Evolutionary conservation across 169 alveolate genomes (phyloP).

Genomic region (Plasmodium ovale): DNA sequence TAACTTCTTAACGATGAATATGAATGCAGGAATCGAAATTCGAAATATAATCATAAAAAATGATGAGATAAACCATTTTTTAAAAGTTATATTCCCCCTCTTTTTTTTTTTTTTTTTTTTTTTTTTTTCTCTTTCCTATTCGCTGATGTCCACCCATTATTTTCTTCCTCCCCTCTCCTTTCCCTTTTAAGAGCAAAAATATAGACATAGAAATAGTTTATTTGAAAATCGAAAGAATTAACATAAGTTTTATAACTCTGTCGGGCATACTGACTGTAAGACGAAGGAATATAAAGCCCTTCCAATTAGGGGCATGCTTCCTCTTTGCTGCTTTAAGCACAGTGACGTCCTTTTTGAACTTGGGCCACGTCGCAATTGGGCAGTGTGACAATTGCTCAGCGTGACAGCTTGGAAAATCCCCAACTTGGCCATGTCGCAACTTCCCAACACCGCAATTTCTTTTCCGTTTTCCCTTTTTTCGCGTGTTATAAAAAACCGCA

Average conservation of each 20-base stretch:
- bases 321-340: not conserved
- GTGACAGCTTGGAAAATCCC: no score
- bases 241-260: slow-evolving; percentile 47
- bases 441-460: no score
- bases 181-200: slow-evolving; percentile 34
- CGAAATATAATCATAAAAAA: slow-evolving; percentile 58
- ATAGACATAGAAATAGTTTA: slow-evolving; percentile 69
- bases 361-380: no score
- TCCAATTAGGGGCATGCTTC: not conserved
- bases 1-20: slow-evolving; percentile 49
- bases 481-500: not conserved
- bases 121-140: slow-evolving; percentile 3
- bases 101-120: not conserved
- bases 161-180: not conserved
- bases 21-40: slow-evolving; percentile 62
- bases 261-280: slow-evolving; percentile 62
- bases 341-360: no score
- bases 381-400: no score
- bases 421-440: no score
- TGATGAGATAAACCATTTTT: slow-evolving; percentile 56
- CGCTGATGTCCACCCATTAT: not conserved
- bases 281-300: not conserved
- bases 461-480: not conserved
- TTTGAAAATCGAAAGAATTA: slow-evolving; percentile 65
- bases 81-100: slow-evolving; percentile 27